Percentiles rank a stretch among this genome's conserved stretches.
phyloP scores from a whole-genome alignment of 1,139 yeast species.

The Saccharomyces pastorianus region DNA sequence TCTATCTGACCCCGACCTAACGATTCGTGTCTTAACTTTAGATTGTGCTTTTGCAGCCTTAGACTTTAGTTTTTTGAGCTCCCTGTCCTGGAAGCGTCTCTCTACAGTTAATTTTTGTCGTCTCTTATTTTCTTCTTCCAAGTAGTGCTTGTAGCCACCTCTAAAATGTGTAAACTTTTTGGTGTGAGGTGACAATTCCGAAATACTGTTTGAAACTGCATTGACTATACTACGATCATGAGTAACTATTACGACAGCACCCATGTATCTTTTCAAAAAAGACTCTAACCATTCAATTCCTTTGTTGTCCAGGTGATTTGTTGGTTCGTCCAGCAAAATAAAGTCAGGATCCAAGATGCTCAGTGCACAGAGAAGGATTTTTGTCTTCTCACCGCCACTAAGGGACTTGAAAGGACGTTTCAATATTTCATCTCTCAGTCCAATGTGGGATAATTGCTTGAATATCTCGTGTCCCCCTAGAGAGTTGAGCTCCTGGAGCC shows the following conservation, averaged over 20 bases:
- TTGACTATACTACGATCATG: constrained; percentile 12
- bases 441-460: constrained; percentile 11
- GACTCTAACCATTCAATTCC: constrained; percentile 13
- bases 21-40: constrained; percentile 11
- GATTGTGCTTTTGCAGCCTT: constrained; percentile 12
- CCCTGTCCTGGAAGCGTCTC: constrained; percentile 13
- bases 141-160: constrained; percentile 13
- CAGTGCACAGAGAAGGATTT: constrained; percentile 12
- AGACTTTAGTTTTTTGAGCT: constrained; percentile 11
- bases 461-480: constrained; percentile 14
- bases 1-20: constrained; percentile 13
- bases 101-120: constrained; percentile 9
- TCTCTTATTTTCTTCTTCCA: constrained; percentile 11
- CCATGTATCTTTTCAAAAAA: constrained; percentile 10
- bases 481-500: constrained; percentile 13
- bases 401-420: constrained; percentile 11
- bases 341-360: constrained; percentile 13
- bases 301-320: constrained; percentile 12
- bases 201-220: constrained; percentile 10
- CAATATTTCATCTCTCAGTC: constrained; percentile 8
- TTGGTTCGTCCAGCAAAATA: constrained; percentile 13
- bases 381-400: constrained; percentile 14
- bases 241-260: constrained; percentile 10
- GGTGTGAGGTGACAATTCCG: constrained; percentile 13
- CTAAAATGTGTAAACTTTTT: constrained; percentile 11